Percentiles rank a stretch among this genome's conserved stretches.
These are phyloP conservation scores for Penicillium silybi DNA, from an alignment of 495 filamentous ascomycete genomes.

Conservation along the genomic window DNA sequence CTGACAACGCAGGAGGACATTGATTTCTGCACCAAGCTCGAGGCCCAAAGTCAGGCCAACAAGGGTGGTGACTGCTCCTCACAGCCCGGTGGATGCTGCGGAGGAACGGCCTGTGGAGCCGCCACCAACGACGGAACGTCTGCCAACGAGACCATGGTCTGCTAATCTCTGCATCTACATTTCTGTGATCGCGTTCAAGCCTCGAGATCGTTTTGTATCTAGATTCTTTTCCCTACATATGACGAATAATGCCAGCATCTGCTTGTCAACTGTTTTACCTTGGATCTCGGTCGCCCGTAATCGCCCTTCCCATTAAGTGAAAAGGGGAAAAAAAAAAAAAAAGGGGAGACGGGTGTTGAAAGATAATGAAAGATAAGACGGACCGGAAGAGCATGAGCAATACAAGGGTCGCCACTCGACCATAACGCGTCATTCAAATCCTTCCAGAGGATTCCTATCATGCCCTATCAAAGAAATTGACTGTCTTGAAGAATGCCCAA, in stretches of 20 bases:
- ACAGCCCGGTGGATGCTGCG: slow-evolving; percentile 20
- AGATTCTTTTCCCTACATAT: background rate
- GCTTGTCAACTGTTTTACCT: too few species aligned
- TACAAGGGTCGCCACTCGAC: background rate
- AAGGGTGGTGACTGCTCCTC: slow-evolving; percentile 5
- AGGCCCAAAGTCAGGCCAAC: slow-evolving; percentile 9
- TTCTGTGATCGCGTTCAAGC: slow-evolving; percentile 3
- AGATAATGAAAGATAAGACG: background rate
- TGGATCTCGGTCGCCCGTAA: too few species aligned
- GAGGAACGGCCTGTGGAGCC: slow-evolving; percentile 16
- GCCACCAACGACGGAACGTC: background rate
- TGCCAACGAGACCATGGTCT: slow-evolving; percentile 15
- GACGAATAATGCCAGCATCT: slow-evolving; percentile 1
- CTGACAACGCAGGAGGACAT: slow-evolving; percentile 32
- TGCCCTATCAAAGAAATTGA: background rate
- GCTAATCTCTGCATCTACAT: slow-evolving; percentile 6
- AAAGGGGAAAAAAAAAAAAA: too few species aligned
- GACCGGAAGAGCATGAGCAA: background rate
- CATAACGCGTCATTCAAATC: background rate
- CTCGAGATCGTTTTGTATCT: slow-evolving; percentile 1
- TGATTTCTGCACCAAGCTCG: slow-evolving; percentile 36
- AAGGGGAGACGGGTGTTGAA: background rate
- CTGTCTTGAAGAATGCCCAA: background rate
- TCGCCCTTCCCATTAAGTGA: background rate
- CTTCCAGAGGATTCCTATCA: background rate